A percentile compares a stretch with the other conserved stretches of the same genome.
Conservation (phyloP, 2,329 filamentous ascomycete genomes). For the Microsporum canis region DNA sequence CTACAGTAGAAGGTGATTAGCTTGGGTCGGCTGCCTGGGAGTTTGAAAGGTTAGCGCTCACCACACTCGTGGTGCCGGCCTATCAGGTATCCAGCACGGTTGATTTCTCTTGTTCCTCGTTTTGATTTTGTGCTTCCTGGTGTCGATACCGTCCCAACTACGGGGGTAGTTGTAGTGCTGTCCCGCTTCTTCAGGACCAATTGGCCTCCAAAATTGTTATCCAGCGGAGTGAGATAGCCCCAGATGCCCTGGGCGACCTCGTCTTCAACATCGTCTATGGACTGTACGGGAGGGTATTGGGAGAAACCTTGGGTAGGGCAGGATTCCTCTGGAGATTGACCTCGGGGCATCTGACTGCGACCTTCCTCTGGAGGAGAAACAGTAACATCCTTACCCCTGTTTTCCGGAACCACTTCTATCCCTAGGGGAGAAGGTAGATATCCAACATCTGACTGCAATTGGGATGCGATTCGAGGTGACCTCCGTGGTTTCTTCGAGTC, state of each 20-base stretch:
- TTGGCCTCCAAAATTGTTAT: conserved; percentile 55
- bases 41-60: conserved; percentile 38
- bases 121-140: background rate
- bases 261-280: conserved; percentile 74
- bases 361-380: conserved; percentile 55
- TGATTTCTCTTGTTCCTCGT: conserved; percentile 38
- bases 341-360: conserved; percentile 41
- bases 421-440: conserved; percentile 77
- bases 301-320: conserved; percentile 69
- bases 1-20: conserved; percentile 28
- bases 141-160: conserved; percentile 18
- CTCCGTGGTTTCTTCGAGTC: conserved; percentile 77
- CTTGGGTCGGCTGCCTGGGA: background rate
- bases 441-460: conserved; percentile 46
- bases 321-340: conserved; percentile 49
- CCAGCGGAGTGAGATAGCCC: conserved; percentile 84
- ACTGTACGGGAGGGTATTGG: conserved; percentile 61
- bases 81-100: conserved; percentile 77
- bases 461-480: conserved; percentile 59
- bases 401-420: conserved; percentile 51
- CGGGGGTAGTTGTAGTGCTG: conserved; percentile 51
- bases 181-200: conserved; percentile 66
- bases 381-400: conserved; percentile 55
- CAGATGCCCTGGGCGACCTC: conserved; percentile 79
- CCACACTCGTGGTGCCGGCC: conserved; percentile 90